Percentiles rank a stretch among this genome's conserved stretches.
Conservation (phyloP, 2,329 filamentous ascomycete species). For the Neobulgaria alba region DNA sequence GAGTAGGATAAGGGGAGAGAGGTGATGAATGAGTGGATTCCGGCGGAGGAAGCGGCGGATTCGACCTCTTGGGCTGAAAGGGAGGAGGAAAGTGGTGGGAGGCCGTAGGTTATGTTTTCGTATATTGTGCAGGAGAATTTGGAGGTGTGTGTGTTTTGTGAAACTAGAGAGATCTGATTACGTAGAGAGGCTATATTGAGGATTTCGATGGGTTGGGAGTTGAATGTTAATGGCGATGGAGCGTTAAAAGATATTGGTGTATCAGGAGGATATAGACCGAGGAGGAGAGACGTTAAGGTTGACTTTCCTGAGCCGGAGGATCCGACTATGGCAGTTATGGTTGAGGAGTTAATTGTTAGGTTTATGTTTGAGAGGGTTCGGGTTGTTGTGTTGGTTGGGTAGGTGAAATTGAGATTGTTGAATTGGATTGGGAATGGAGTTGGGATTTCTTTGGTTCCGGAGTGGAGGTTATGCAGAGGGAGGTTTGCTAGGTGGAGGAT, state of each 20-base stretch:
- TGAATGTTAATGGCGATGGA: conserved; percentile 40
- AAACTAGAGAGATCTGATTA: conserved; percentile 55
- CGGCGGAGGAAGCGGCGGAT: conserved; percentile 46
- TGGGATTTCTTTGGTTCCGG: conserved; percentile 40
- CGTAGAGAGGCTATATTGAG: conserved; percentile 55
- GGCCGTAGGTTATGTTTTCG: conserved; percentile 76
- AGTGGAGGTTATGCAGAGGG: conserved; percentile 29
- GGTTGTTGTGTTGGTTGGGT: conserved; percentile 45
- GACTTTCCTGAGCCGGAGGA: conserved; percentile 70
- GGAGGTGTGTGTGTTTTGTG: conserved; percentile 62
- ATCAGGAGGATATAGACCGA: conserved; percentile 55
- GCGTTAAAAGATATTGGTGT: background rate
- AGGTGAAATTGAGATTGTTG: conserved; percentile 59
- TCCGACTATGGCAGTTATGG: conserved; percentile 71
- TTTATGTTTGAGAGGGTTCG: conserved; percentile 55
- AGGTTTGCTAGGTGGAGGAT: conserved; percentile 64
- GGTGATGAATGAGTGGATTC: conserved; percentile 68
- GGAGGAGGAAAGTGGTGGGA: conserved; percentile 45
- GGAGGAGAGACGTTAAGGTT: conserved; percentile 66
- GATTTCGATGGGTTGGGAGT: conserved; percentile 43
- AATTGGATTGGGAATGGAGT: conserved; percentile 42
- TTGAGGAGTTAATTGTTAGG: conserved; percentile 53
- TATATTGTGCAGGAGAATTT: conserved; percentile 72
- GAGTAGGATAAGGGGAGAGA: conserved; percentile 63
- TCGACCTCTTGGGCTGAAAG: conserved; percentile 38